Base-by-base conservation (phyloP, 345 rosid species). In the Sisymbrium altissimum region DNA sequence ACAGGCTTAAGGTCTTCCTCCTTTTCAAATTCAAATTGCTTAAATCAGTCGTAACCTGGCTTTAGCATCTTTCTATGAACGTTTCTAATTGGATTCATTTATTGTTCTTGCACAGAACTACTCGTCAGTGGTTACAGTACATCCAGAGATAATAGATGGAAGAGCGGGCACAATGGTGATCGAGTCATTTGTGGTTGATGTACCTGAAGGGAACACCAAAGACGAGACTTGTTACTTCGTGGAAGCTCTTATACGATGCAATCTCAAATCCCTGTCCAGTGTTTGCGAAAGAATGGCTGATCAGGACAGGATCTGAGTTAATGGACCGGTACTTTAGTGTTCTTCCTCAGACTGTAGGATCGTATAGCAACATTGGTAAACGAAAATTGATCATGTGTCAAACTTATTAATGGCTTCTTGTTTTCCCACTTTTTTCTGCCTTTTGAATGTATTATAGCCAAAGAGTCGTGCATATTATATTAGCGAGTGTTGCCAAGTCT, bases 271-370 rank as follows among this genome's bases (percentile, higher is more conserved):
- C 9, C 66, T 94, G 73, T 83, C 91, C n/a, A 91, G 84, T 79
- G 89, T 91, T 45, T 94, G 91, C 0, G 95, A 91, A 83, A 83
- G 97, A 86, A 89, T 94, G 97, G 97, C 98, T 23, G 83, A 81
- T 55, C 83, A 63, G 27, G 71, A 81, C 78, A 71, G 54, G 66
- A 70, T 66, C 35, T 76, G 70, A 71, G 81, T 83, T 45, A 5
- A 57, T 71, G 7, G 54, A 70, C 39, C 53, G 23, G 64, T 79
- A 19, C 80, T 75, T n/a, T 53, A 72, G 45, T 68, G 4, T 30
- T 38, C 50, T 25, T 46, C 52, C 61, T 25, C 40, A 7, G 48
- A 68, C 32, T 9, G 25, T 57, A 57, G 64, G 25, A 57, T 70
- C 19, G 40, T 23, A 57, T 45, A 11, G 57, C 19, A 58, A 59